Evolutionary conservation across 805 yeast genomes (phyloP).

Genomic region (Yamadazyma scolyti): DNA sequence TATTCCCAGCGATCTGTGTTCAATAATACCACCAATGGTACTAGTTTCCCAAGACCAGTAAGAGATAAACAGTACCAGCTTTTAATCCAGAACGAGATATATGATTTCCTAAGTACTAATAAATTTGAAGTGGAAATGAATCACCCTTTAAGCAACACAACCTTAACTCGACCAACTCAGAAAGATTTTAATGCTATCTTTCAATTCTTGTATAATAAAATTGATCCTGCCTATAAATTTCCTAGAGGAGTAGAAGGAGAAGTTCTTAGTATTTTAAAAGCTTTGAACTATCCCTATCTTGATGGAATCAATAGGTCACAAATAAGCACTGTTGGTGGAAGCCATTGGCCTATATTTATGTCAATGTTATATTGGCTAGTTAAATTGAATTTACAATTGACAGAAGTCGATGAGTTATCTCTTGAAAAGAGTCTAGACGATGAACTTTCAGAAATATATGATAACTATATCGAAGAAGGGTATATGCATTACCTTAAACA

Average conservation of each 20-base stretch:
- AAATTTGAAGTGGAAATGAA: conserved; percentile 74
- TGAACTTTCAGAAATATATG: conserved; percentile 48
- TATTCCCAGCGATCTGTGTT: conserved; percentile 6
- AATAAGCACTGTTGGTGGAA: conserved; percentile 87
- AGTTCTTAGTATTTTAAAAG: conserved; percentile 62
- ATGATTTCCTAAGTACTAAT: conserved; percentile 57
- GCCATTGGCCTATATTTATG: conserved; percentile 78
- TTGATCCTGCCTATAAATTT: conserved; percentile 78
- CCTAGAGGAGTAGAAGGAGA: conserved; percentile 70
- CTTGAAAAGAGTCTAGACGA: conserved; percentile 27
- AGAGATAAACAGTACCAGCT: conserved; percentile 68
- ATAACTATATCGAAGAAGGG: conserved; percentile 59
- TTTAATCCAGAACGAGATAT: conserved; percentile 62
- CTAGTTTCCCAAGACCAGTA: conserved; percentile 49
- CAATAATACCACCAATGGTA: conserved; percentile 1
- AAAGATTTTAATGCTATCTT: conserved; percentile 77
- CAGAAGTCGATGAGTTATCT: conserved; percentile 24
- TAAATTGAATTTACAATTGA: conserved; percentile 42
- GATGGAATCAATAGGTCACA: conserved; percentile 81
- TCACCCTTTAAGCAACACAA: conserved; percentile 61
- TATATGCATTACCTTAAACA: conserved; percentile 56
- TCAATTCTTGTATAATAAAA: conserved; percentile 69
- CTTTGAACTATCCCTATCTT: conserved; percentile 72
- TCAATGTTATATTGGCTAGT: conserved; percentile 85
- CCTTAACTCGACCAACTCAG: conserved; percentile 77